Conservation (phyloP, 176 grass and related monocot genomes). For the Areca catechu region DNA sequence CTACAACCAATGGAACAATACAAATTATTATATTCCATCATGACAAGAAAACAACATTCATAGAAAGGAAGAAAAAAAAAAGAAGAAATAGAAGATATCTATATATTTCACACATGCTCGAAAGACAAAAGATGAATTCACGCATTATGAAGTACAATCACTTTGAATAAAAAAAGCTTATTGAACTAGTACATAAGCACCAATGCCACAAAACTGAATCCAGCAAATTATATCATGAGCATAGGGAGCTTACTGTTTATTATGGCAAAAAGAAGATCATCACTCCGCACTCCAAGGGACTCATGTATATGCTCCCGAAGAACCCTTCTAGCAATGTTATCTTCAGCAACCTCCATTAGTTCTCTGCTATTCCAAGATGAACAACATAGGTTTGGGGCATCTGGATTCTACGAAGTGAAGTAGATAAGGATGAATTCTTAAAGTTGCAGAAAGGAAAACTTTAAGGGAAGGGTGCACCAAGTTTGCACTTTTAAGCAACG, state of each 20-base stretch:
- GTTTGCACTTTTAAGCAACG: too few relatives aligned
- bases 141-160: too few relatives aligned
- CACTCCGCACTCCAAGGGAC: constrained; percentile 26
- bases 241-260: constrained; percentile 74
- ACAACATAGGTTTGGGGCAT: constrained; percentile 95
- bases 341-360: constrained; percentile 83
- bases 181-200: too few relatives aligned
- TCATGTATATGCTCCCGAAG: constrained; percentile 58
- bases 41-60: constrained; percentile 7
- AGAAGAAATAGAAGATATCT: not conserved
- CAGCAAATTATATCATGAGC: not conserved
- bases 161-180: too few relatives aligned
- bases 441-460: not conserved
- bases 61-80: constrained; percentile 4
- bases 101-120: too few relatives aligned
- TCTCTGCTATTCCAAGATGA: constrained; percentile 94
- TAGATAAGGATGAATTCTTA: not conserved
- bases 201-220: too few relatives aligned
- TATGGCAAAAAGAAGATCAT: constrained; percentile 93
- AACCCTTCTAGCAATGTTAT: constrained; percentile 59
- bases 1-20: too few relatives aligned
- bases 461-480: not conserved
- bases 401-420: constrained; percentile 60
- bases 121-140: too few relatives aligned
- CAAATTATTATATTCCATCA: too few relatives aligned